A percentile compares a stretch with the other conserved stretches of the same genome.
These are phyloP conservation scores for Globisporangium viniferum DNA, from an alignment of 352 stramenopile genomes.

Conservation along the genomic window DNA sequence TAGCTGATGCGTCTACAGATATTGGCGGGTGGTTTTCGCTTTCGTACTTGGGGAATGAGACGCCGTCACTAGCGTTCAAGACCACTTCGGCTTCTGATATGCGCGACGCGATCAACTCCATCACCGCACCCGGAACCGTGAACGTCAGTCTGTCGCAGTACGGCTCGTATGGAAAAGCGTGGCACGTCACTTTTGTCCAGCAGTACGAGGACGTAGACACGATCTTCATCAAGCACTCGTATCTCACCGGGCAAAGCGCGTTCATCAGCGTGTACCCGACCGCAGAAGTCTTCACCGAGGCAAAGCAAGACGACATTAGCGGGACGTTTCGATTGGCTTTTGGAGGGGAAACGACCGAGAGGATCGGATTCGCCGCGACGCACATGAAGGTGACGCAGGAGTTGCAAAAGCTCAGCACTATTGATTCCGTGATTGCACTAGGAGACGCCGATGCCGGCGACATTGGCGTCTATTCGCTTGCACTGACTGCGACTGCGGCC, in stretches of 20 bases:
- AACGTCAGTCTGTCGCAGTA: slow-evolving; percentile 76
- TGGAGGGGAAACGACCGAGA: slow-evolving; percentile 44
- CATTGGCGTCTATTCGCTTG: slow-evolving; percentile 56
- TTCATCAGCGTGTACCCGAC: slow-evolving; percentile 68
- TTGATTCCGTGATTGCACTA: slow-evolving; percentile 64
- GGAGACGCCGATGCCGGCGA: slow-evolving; percentile 38
- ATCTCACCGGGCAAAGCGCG: slow-evolving; percentile 66
- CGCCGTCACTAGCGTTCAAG: slow-evolving; percentile 54
- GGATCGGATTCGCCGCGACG: slow-evolving; percentile 56
- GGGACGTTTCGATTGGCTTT: slow-evolving; percentile 63
- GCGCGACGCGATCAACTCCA: slow-evolving; percentile 82
- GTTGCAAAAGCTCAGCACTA: slow-evolving; percentile 54
- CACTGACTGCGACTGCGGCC: slow-evolving; percentile 40
- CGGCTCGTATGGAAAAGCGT: slow-evolving; percentile 72
- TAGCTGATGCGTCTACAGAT: slow-evolving; percentile 66
- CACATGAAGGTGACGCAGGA: slow-evolving; percentile 71
- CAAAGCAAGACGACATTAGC: slow-evolving; percentile 50
- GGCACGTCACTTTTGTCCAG: slow-evolving; percentile 90
- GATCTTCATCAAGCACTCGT: slow-evolving; percentile 75
- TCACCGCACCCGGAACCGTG: slow-evolving; percentile 79
- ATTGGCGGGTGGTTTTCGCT: slow-evolving; percentile 91
- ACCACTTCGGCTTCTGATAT: slow-evolving; percentile 81
- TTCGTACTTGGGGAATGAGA: slow-evolving; percentile 83
- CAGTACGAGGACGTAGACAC: slow-evolving; percentile 55
- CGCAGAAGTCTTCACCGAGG: slow-evolving; percentile 58